phyloP scores from a whole-genome alignment of 2,329 filamentous ascomycete genomes.

The Colletotrichum echinochloae region DNA sequence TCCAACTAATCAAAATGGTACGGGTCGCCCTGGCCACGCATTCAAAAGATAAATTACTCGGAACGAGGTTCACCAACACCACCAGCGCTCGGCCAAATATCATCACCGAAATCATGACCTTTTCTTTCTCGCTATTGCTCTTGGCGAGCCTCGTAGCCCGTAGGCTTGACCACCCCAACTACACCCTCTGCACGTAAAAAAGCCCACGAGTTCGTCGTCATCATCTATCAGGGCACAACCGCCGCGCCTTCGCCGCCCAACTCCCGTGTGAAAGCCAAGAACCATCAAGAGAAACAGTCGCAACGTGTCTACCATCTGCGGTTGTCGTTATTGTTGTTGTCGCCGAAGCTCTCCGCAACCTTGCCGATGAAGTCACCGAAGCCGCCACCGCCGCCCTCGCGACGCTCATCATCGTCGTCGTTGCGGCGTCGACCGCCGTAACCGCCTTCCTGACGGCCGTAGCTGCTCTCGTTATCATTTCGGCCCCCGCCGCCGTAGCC shows the following conservation, averaged over 20 bases:
- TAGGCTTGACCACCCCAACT: slow-evolving; percentile 3
- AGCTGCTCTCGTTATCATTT: slow-evolving; percentile 41
- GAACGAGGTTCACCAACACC: neutral
- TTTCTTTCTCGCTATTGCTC: slow-evolving; percentile 25
- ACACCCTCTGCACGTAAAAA: slow-evolving; percentile 7
- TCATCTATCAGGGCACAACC: slow-evolving; percentile 13
- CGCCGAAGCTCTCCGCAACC: slow-evolving; percentile 39
- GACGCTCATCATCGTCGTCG: slow-evolving; percentile 36
- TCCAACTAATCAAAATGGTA: neutral
- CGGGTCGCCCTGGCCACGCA: neutral
- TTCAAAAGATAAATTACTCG: neutral
- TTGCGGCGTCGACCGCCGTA: slow-evolving; percentile 40
- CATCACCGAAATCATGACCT: slow-evolving; percentile 3
- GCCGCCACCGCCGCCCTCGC: slow-evolving; percentile 37
- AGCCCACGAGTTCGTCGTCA: slow-evolving; percentile 4
- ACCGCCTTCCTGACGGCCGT: slow-evolving; percentile 40
- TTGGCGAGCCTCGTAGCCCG: slow-evolving; percentile 16
- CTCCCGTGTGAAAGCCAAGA: neutral
- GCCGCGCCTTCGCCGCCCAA: neutral
- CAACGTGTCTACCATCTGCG: slow-evolving; percentile 34
- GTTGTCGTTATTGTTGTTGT: slow-evolving; percentile 38
- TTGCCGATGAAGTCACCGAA: slow-evolving; percentile 44
- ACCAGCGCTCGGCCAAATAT: no score
- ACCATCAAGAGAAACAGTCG: slow-evolving; percentile 5
- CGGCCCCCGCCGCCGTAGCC: slow-evolving; percentile 41